Evolutionary conservation across 2,329 filamentous ascomycete genomes (phyloP).

Genomic region (Xylaria sp.): DNA sequence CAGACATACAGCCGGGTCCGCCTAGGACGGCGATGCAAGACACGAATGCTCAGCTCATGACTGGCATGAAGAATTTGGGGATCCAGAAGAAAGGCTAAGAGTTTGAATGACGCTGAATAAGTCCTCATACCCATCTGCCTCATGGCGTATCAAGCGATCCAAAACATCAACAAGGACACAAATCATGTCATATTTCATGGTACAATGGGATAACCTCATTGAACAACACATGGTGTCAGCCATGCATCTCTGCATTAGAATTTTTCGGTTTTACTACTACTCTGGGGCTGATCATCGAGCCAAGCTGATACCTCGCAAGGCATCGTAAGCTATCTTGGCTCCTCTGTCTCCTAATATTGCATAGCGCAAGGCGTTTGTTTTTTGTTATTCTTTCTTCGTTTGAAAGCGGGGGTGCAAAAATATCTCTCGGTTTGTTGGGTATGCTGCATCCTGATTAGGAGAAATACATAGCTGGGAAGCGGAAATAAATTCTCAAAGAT

Average conservation of each 20-base stretch:
- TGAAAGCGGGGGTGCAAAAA: constrained; percentile 6
- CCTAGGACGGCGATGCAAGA: constrained; percentile 55
- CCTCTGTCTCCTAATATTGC: constrained; percentile 21
- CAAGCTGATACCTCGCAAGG: constrained; percentile 8
- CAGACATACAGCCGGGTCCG: constrained; percentile 31
- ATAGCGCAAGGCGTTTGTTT: constrained; percentile 42
- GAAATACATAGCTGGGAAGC: constrained; percentile 10
- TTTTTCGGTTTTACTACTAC: constrained; percentile 1
- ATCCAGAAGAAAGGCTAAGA: constrained; percentile 54
- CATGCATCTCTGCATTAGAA: constrained; percentile 16
- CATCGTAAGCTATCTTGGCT: constrained; percentile 7
- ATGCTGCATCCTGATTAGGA: not conserved
- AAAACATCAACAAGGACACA: not conserved
- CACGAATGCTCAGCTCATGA: constrained; percentile 67
- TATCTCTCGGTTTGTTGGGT: constrained; percentile 26
- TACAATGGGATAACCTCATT: not conserved
- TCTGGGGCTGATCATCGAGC: constrained; percentile 13
- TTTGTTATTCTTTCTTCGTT: not conserved
- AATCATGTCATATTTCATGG: constrained; percentile 4
- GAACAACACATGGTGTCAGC: constrained; percentile 1
- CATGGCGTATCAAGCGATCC: not conserved
- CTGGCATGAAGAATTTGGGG: constrained; percentile 66
- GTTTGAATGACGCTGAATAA: not conserved
- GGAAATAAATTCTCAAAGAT: constrained; percentile 5
- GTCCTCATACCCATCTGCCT: not conserved